Evolutionary conservation across 2,329 filamentous ascomycete species (phyloP).

Genomic region (Colletotrichum sp.): DNA sequence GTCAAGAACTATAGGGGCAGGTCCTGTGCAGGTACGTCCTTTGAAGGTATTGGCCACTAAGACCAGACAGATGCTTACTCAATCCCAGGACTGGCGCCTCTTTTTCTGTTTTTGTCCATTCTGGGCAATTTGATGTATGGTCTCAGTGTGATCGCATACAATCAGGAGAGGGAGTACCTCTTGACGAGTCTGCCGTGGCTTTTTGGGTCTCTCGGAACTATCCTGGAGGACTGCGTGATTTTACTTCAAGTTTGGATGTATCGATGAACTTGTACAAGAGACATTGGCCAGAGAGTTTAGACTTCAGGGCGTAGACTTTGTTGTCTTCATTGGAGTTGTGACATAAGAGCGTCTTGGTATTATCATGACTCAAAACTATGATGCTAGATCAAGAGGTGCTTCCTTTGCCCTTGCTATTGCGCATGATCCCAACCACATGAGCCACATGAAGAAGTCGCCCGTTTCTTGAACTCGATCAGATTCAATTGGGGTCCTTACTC

Average conservation of each 20-base stretch:
- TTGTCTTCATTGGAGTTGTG: not conserved
- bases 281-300: not conserved
- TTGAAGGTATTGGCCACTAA: not conserved
- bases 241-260: not conserved
- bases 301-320: not conserved
- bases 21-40: not conserved
- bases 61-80: not conserved
- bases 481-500: not conserved
- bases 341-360: not conserved
- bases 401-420: not conserved
- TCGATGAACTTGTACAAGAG: not conserved
- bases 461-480: not conserved
- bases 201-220: conserved; percentile 3
- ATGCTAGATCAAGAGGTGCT: not conserved
- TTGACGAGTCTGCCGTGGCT: conserved; percentile 8
- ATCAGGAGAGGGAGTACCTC: not conserved
- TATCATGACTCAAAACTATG: not conserved
- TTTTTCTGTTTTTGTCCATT: not conserved
- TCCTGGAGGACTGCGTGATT: not conserved
- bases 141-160: conserved; percentile 8
- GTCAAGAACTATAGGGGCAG: conserved; percentile 1
- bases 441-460: not conserved
- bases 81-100: not conserved
- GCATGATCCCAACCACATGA: not conserved
- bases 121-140: conserved; percentile 5